Percentiles rank a stretch among this genome's conserved stretches.
Evolutionary conservation across 257 asterid species (phyloP).

Genomic region (Solanum chaucha): DNA sequence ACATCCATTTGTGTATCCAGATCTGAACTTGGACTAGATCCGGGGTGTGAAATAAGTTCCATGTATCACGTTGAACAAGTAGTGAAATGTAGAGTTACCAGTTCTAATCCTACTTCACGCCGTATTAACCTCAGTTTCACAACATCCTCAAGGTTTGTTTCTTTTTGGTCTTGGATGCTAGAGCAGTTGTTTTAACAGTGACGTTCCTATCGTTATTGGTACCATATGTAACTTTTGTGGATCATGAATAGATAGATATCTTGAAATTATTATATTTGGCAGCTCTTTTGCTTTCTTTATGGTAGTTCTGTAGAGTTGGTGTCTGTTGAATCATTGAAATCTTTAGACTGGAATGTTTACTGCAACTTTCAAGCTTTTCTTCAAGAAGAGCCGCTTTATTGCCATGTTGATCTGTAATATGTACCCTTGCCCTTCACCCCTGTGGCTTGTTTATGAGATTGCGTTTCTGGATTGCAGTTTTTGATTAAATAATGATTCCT

Average conservation of each 20-base stretch:
- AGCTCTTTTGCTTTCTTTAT: background rate
- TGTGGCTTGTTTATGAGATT: background rate
- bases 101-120: slow-evolving; percentile 50
- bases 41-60: slow-evolving; percentile 64
- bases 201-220: background rate
- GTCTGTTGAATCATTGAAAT: background rate
- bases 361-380: background rate
- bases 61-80: slow-evolving; percentile 95
- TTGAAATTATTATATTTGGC: background rate
- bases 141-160: slow-evolving; percentile 57
- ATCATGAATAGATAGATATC: background rate
- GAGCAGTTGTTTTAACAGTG: background rate
- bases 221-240: background rate
- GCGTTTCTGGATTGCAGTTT: background rate
- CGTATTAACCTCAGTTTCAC: slow-evolving; percentile 79
- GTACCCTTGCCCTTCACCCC: background rate
- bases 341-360: background rate
- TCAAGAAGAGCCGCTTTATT: background rate
- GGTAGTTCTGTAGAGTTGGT: background rate
- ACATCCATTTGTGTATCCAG: slow-evolving; percentile 30
- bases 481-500: background rate
- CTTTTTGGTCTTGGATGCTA: background rate
- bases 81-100: slow-evolving; percentile 85
- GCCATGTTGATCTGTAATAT: background rate
- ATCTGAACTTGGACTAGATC: slow-evolving; percentile 87